Evolutionary conservation across 73 alveolate genomes (phyloP), one percentile per base, ranked within the genome.

Genomic region (Halteria grandinella): DNA sequence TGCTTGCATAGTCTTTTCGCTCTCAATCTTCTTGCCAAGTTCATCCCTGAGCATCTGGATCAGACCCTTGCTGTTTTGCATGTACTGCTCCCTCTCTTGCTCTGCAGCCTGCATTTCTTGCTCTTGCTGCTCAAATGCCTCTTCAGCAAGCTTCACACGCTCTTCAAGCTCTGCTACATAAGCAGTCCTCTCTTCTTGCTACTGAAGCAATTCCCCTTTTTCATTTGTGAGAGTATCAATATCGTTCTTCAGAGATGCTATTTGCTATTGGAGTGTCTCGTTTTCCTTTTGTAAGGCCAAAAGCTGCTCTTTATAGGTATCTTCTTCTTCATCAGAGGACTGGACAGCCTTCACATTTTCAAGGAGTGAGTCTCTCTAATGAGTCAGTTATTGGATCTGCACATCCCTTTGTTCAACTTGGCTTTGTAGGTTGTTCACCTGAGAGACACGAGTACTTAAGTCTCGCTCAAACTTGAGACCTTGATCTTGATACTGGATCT

Each of bases 21-120:
- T n/a, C 28, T 53, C 71, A 0, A 73, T 5, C 3, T 32, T 40
- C 29, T 54, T 73, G 20, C 55, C 37, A 0, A 73, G 63, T 37
- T 73, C 85, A 18, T 23, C 41, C 33, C 49, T 73, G 4, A 73
- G 75, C 85, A 73, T 73, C 28, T 52, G 23, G 1, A 73, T 73
- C 1, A 53, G 8, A n/a, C 55, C 55, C 31, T 53, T 29, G 41
- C 55, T 73, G 51, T 58, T 73, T 15, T 21, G 14, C 18, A 45
- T 44, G 31, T 66, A 47, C 51, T 66, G 43, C 28, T 41, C 64
- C 28, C 69, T 66, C 21, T 41, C 66, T 18, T 7, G 20, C 52
- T 66, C 80, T 1, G 2, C 29, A 11, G 7, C 24, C 44, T 39
- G 50, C 10, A 39, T 39, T 39, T 39, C 15, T 14, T 39, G 15